Conservation (phyloP, 371 early-diverging fungal genomes). For the Haplosporangium sp. region DNA sequence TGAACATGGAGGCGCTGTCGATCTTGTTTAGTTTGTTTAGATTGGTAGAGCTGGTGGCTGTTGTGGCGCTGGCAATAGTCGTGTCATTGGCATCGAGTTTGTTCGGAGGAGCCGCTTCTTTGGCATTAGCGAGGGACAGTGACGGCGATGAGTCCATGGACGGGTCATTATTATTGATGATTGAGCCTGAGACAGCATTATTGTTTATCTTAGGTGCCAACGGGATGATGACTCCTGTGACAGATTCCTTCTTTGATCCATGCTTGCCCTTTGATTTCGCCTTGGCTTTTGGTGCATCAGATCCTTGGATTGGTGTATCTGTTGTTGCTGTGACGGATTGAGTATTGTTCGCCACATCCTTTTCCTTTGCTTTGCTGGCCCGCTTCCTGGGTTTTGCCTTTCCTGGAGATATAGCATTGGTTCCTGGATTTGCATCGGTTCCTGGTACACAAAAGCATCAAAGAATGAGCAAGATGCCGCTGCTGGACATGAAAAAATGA, state of each 20-base stretch:
- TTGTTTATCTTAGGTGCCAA: neutral
- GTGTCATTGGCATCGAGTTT: neutral
- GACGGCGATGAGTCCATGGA: no score
- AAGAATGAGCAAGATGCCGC: neutral
- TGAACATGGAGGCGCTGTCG: constrained; percentile 49
- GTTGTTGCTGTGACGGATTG: constrained; percentile 3
- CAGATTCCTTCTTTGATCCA: constrained; percentile 1
- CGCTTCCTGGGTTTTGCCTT: constrained; percentile 23
- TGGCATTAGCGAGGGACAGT: neutral
- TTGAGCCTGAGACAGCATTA: no score
- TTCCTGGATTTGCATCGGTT: neutral
- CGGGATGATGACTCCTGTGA: constrained; percentile 4
- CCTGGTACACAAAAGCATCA: neutral
- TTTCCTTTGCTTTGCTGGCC: constrained; percentile 9
- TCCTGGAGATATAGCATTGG: neutral
- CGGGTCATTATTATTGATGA: no score
- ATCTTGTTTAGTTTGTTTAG: constrained; percentile 41
- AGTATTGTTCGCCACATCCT: constrained; percentile 10
- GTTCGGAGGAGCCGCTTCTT: neutral
- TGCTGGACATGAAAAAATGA: neutral
- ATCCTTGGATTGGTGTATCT: neutral
- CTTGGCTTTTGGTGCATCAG: constrained; percentile 2
- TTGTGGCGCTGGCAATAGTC: neutral
- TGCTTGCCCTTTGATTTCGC: constrained; percentile 9
- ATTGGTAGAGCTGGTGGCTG: constrained; percentile 5